Evolutionary conservation across 306 rosid genomes (phyloP).

Genomic region (Acacia crassicarpa): DNA sequence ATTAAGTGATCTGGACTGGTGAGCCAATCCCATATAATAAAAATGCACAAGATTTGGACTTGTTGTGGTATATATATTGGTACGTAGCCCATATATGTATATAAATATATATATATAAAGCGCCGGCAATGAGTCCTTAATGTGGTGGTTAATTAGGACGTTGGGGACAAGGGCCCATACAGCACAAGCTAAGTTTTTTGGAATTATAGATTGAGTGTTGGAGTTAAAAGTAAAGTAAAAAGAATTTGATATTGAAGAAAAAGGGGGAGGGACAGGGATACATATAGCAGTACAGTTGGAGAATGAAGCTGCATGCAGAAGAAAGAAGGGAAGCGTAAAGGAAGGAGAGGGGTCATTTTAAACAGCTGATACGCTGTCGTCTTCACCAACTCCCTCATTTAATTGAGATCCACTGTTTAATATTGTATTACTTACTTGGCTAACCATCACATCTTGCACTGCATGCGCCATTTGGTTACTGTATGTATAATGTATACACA

Average conservation of each 20-base stretch:
- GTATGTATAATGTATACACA: too few relatives aligned
- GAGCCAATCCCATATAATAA: not conserved
- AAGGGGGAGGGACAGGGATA: too few relatives aligned
- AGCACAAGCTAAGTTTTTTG: not conserved
- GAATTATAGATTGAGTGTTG: not conserved
- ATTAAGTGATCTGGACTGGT: not conserved
- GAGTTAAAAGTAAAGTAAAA: not conserved
- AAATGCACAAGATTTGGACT: not conserved
- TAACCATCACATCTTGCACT: too few relatives aligned
- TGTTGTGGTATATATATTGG: not conserved
- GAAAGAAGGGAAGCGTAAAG: not conserved
- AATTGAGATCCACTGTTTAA: too few relatives aligned
- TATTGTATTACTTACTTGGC: too few relatives aligned
- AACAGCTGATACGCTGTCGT: not conserved
- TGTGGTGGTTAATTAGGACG: not conserved
- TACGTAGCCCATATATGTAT: not conserved
- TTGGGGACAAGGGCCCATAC: not conserved
- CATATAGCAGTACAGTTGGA: too few relatives aligned
- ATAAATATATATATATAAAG: too few relatives aligned
- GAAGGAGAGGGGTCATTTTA: not conserved
- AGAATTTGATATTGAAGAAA: too few relatives aligned
- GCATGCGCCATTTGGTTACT: too few relatives aligned
- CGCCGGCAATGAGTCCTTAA: too few relatives aligned
- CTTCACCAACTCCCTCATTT: not conserved
- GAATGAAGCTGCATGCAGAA: not conserved